phyloP scores from a whole-genome alignment of 192 early-diverging fungal genomes.

The Backusella tarrabulga region DNA sequence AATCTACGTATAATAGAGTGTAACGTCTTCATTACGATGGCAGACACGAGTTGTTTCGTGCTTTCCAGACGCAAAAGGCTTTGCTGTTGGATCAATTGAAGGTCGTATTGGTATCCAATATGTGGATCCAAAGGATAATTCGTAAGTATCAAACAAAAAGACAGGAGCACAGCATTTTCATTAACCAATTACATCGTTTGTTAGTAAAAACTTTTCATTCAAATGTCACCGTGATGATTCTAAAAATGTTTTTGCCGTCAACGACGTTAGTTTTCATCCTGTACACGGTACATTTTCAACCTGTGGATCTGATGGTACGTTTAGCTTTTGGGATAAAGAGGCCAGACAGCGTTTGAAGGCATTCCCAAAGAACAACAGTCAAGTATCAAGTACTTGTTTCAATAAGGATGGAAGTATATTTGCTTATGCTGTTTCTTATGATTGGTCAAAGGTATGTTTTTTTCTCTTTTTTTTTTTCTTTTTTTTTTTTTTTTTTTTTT shows the following conservation, averaged over 20 bases:
- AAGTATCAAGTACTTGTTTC: constrained; percentile 73
- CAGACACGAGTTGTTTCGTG: constrained; percentile 83
- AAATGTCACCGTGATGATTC: constrained; percentile 87
- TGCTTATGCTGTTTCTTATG: constrained; percentile 91
- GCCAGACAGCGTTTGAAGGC: constrained; percentile 80
- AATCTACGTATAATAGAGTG: constrained; percentile 7
- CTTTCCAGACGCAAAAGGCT: constrained; percentile 76
- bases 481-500: neutral
- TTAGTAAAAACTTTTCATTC: constrained; percentile 79
- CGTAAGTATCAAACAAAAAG: constrained; percentile 8
- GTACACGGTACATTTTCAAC: constrained; percentile 86
- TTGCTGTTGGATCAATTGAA: constrained; percentile 91
- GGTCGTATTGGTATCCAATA: constrained; percentile 93
- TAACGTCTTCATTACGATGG: constrained; percentile 69
- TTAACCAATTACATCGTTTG: neutral
- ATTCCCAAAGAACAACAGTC: constrained; percentile 61
- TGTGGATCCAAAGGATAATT: constrained; percentile 74
- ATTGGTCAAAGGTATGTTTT: constrained; percentile 66
- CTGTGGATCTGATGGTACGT: constrained; percentile 79
- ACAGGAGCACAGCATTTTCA: neutral
- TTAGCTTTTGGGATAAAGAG: constrained; percentile 95
- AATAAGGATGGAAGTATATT: constrained; percentile 79
- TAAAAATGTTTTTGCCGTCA: constrained; percentile 63
- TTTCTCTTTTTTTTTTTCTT: neutral
- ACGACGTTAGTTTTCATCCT: constrained; percentile 76